phyloP scores from a whole-genome alignment of 176 grass and related monocot species.

The Musa schizocarpa region DNA sequence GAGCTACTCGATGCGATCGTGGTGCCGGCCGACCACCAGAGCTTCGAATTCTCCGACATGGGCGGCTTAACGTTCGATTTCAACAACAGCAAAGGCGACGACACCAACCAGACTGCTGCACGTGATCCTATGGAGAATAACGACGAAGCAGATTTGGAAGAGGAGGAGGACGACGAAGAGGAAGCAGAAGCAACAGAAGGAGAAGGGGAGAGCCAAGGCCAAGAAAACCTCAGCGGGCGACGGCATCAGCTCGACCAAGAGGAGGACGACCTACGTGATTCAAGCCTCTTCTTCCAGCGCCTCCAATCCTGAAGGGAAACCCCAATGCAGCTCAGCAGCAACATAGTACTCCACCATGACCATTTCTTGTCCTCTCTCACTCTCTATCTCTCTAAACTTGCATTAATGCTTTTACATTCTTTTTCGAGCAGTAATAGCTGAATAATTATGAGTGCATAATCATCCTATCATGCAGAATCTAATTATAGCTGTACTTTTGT shows the following conservation, averaged over 20 bases:
- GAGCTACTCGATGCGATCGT: conserved; percentile 76
- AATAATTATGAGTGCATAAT: background rate
- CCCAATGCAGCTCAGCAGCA: background rate
- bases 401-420: background rate
- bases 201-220: conserved; percentile 1
- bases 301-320: background rate
- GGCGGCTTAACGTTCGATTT: conserved; percentile 24
- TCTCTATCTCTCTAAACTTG: background rate
- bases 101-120: background rate
- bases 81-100: conserved; percentile 16
- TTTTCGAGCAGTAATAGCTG: background rate
- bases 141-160: background rate
- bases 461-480: background rate
- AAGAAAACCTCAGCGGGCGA: background rate
- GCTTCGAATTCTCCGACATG: conserved; percentile 6
- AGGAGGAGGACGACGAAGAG: background rate
- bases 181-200: background rate
- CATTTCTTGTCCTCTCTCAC: background rate
- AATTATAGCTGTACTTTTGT: too few relatives aligned
- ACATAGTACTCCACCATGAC: background rate
- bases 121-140: background rate
- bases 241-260: background rate
- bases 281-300: conserved; percentile 1
- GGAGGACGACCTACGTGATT: background rate
- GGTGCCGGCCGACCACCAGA: conserved; percentile 40